Conservation (phyloP, 2,329 filamentous ascomycete species). For the Ascochyta fabae region DNA sequence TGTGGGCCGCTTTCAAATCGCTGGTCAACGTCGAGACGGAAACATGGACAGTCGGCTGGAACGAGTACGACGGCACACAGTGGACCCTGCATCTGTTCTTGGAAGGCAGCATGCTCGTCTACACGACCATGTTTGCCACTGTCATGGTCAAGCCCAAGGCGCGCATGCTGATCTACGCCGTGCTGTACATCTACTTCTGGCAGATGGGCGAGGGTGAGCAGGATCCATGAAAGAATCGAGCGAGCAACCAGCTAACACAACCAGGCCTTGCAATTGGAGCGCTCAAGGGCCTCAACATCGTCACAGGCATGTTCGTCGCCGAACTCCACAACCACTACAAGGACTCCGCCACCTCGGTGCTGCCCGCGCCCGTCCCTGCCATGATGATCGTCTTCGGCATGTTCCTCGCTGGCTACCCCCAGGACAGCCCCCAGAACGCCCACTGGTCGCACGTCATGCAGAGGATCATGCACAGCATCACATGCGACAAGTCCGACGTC, state of each 20-base stretch:
- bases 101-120: conserved; percentile 52
- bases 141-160: conserved; percentile 47
- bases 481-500: conserved; percentile 56
- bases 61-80: conserved; percentile 53
- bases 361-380: conserved; percentile 58
- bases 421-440: conserved; percentile 60
- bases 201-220: conserved; percentile 43
- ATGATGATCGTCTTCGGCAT: conserved; percentile 61
- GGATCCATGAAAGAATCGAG: not conserved
- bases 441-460: conserved; percentile 61
- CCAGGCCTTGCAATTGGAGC: conserved; percentile 43
- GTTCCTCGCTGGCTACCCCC: conserved; percentile 66
- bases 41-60: conserved; percentile 50
- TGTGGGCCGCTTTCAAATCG: conserved; percentile 42
- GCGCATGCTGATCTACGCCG: conserved; percentile 44
- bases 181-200: conserved; percentile 52
- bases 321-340: conserved; percentile 62
- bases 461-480: conserved; percentile 53
- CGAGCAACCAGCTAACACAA: conserved; percentile 24
- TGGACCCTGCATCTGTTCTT: conserved; percentile 54
- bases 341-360: conserved; percentile 56
- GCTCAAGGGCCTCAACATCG: conserved; percentile 62
- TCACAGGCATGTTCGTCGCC: conserved; percentile 67
- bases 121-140: conserved; percentile 52
- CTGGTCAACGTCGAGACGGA: conserved; percentile 40